A percentile compares a stretch with the other conserved stretches of the same genome.
Evolutionary conservation across 768 basidiomycete genomes (phyloP).

Genomic region (Pholiota molesta): DNA sequence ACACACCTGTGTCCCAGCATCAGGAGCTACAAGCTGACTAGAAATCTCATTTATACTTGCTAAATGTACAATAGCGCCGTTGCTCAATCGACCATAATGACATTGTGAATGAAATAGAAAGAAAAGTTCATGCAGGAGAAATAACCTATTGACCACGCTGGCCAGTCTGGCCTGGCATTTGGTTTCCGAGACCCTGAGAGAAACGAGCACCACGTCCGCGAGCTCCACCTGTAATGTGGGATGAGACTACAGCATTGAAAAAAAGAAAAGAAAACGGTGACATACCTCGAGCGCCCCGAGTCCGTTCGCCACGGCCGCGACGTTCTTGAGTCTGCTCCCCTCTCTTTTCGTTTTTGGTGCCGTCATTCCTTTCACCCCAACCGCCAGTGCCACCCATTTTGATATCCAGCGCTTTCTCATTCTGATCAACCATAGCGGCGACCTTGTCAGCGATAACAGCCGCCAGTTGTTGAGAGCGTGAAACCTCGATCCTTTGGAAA

Average conservation of each 20-base stretch:
- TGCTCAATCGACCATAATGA: neutral
- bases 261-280: constrained; percentile 3
- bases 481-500: constrained; percentile 90
- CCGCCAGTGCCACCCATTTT: constrained; percentile 73
- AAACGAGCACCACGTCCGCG: constrained; percentile 80
- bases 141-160: constrained; percentile 31
- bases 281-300: constrained; percentile 64
- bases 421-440: constrained; percentile 83
- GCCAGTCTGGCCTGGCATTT: constrained; percentile 56
- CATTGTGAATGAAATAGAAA: constrained; percentile 9
- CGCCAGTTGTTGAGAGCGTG: constrained; percentile 88
- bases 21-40: constrained; percentile 11
- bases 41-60: neutral
- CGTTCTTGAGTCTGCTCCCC: constrained; percentile 81
- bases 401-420: constrained; percentile 85
- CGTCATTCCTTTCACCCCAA: constrained; percentile 72
- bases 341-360: constrained; percentile 75
- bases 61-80: neutral
- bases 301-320: constrained; percentile 72
- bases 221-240: constrained; percentile 49
- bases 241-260: neutral
- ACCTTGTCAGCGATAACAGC: constrained; percentile 89
- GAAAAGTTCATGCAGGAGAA: constrained; percentile 8
- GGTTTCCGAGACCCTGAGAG: constrained; percentile 81
- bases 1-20: constrained; percentile 18